phyloP scores from a whole-genome alignment of 441 rosid genomes.

The Corymbia citriodora region DNA sequence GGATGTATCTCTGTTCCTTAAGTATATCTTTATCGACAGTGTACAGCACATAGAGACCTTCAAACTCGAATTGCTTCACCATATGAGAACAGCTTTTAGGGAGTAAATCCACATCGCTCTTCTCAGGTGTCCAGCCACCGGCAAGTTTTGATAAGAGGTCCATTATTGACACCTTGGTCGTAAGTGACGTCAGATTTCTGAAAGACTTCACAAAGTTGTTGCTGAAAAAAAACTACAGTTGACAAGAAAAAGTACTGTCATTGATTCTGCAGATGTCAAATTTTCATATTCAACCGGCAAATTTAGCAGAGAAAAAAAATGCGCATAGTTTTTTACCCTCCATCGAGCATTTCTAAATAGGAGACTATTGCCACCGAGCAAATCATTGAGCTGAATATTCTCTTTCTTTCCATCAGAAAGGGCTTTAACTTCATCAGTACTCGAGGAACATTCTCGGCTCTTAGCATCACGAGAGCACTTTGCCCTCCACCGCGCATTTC shows the following conservation, averaged over 20 bases:
- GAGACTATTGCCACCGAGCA: background rate
- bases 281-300: background rate
- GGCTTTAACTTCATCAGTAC: background rate
- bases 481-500: slow-evolving; percentile 34
- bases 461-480: background rate
- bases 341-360: slow-evolving; percentile 4
- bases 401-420: background rate
- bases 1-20: slow-evolving; percentile 12
- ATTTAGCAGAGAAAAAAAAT: background rate
- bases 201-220: slow-evolving; percentile 25
- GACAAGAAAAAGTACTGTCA: background rate
- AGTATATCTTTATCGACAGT: slow-evolving; percentile 12
- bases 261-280: background rate
- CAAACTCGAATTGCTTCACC: slow-evolving; percentile 16
- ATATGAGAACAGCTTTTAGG: slow-evolving; percentile 2
- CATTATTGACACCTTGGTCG: background rate
- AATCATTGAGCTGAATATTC: background rate
- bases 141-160: slow-evolving; percentile 22
- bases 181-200: background rate
- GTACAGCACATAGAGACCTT: slow-evolving; percentile 19
- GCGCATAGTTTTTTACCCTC: slow-evolving; percentile 26
- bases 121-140: slow-evolving; percentile 28
- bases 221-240: slow-evolving; percentile 25
- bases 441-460: background rate
- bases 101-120: background rate